Evolutionary conservation across 805 yeast genomes (phyloP), one percentile per base, ranked within the genome.

Genomic region (Naumovozyma baii): DNA sequence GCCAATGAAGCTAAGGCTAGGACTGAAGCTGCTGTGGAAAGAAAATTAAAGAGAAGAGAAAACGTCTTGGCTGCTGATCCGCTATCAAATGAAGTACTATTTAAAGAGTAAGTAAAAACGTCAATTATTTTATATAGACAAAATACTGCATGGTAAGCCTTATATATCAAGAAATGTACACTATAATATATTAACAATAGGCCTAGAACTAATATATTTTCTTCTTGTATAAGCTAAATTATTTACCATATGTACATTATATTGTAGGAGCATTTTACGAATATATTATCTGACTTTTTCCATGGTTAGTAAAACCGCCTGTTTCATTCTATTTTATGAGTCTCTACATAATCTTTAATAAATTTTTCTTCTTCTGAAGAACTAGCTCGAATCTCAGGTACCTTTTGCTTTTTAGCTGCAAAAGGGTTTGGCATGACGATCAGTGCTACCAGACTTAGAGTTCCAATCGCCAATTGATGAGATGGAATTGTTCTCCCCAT

Each of bases 311-410:
- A 10, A 10, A 22, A 7, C 10, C 10, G 10, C 9, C 26, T 22
- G 7, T 7, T 22, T 22, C 10, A 29, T 14, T 29, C 13, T 29
- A 29, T 8, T 13, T 33, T 34, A 29, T 47, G 48, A 49, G 71
- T 65, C 61, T 69, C 64, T 65, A 78, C 69, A 72, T 76, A 87
- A 55, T 78, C 83, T 61, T 67, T 71, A 56, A 88, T 80, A 69
- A 83, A 88, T 63, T 81, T 78, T 64, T 84, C 94, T 70, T 88
- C 96, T 57, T 86, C 96, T 51, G 86, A 78, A 37, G 87, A 74
- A 41, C 77, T 64, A 48, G 95, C 94, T 48, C 76, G 74, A 62
- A 86, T 73, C 31, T 78, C 68, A 34, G 92, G 87, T 52, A 68
- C 70, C 46, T 72, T 69, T 54, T 80, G 74, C 49, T 77, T 70